These are phyloP conservation scores for Haplosporangium sp. DNA, from an alignment of 371 early-diverging fungal species.

Conservation along the genomic window DNA sequence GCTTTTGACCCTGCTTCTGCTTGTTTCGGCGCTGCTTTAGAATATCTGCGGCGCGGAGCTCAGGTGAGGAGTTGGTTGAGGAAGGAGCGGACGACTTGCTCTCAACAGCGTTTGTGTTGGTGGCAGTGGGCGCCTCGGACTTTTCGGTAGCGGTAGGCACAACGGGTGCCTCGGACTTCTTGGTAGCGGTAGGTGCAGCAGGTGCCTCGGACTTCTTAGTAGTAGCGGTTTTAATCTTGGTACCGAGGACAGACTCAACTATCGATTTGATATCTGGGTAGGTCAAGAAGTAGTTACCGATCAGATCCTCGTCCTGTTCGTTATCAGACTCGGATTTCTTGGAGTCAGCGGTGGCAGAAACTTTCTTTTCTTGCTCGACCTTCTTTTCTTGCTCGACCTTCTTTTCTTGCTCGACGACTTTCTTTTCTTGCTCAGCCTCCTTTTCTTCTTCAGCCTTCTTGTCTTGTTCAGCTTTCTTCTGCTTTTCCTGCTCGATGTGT, in stretches of 20 bases:
- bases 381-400: slow-evolving; percentile 4
- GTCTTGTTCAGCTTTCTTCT: slow-evolving; percentile 8
- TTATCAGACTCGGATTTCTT: slow-evolving; percentile 5
- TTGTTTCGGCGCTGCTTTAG: slow-evolving; percentile 25
- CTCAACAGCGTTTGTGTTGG: slow-evolving; percentile 2
- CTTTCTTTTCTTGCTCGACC: slow-evolving; percentile 12
- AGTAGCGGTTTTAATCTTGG: slow-evolving; percentile 14
- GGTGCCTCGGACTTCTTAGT: slow-evolving; percentile 1
- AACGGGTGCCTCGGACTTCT: not conserved
- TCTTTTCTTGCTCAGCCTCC: slow-evolving; percentile 9
- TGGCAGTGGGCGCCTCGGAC: not conserved
- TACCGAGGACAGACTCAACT: slow-evolving; percentile 42
- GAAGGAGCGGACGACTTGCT: slow-evolving; percentile 13
- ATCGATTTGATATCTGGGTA: slow-evolving; percentile 41
- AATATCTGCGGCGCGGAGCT: slow-evolving; percentile 44
- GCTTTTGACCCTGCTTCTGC: slow-evolving; percentile 3
- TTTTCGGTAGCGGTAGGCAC: not conserved
- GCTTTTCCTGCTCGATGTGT: slow-evolving; percentile 18
- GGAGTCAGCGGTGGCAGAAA: not conserved
- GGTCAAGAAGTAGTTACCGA: slow-evolving; percentile 35
- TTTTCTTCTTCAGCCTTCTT: not conserved
- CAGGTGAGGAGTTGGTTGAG: slow-evolving; percentile 42
- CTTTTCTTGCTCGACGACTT: not conserved
- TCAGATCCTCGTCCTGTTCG: slow-evolving; percentile 31
- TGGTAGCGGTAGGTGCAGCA: not conserved